Evolutionary conservation across 164 flowering plant species (phyloP).

Genomic region (Euptelea pleiosperma): DNA sequence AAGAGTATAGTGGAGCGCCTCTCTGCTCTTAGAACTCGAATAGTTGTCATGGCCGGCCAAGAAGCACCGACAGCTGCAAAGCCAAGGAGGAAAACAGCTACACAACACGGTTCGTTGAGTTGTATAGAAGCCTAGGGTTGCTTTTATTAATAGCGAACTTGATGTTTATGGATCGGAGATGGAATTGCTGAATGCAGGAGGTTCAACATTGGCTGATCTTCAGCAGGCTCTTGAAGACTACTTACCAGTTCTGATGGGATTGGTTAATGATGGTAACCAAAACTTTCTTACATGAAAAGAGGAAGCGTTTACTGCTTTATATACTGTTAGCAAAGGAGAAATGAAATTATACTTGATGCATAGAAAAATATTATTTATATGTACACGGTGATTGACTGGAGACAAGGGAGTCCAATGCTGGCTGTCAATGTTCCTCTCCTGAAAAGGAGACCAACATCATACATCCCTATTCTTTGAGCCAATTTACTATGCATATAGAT

Average conservation of each 20-base stretch:
- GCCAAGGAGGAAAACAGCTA: conserved; percentile 63
- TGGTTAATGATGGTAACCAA: conserved; percentile 65
- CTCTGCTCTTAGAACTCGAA: conserved; percentile 65
- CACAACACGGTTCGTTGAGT: conserved; percentile 66
- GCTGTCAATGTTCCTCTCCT: too few species aligned
- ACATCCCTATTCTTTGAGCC: neutral
- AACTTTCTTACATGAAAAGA: neutral
- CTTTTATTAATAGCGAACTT: neutral
- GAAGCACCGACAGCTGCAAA: conserved; percentile 63
- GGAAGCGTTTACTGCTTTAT: neutral
- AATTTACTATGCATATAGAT: neutral
- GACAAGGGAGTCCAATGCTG: neutral
- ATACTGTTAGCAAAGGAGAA: neutral
- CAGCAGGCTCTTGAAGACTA: conserved; percentile 81
- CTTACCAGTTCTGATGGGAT: conserved; percentile 75
- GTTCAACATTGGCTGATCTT: conserved; percentile 74
- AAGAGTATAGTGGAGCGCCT: conserved; percentile 60
- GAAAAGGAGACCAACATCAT: too few species aligned
- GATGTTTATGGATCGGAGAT: neutral
- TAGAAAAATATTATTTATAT: neutral
- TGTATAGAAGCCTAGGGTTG: neutral
- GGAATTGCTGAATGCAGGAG: conserved; percentile 42
- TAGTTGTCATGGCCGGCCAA: conserved; percentile 76
- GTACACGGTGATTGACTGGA: neutral
- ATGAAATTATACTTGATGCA: neutral